Evolutionary conservation across 495 filamentous ascomycete species (phyloP), one percentile per base, ranked within the genome.

Genomic region (Aspergillus asperescens): DNA sequence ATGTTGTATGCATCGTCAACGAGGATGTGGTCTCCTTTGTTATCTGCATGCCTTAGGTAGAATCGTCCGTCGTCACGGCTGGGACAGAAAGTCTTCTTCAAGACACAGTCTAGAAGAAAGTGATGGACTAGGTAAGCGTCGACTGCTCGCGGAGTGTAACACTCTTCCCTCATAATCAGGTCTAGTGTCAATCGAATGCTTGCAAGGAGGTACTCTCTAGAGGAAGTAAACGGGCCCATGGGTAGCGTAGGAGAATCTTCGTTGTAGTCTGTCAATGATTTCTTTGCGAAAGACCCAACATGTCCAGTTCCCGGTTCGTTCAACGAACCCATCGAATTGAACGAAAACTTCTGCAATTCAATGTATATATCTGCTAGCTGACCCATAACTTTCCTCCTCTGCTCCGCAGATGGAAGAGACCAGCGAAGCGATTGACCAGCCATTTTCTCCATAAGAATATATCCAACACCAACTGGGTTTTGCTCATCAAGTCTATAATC

Each of bases 1-100:
- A 78, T 75, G 34, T 74, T 67, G 40, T 56, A 73, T 0, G 69
- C 56, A 13, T 69, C 59, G 47, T 78, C 68, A 20, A 77, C 60
- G 3, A 80, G 60, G 28, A 77, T 63, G 40, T 74, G 72, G 44
- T 74, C 71, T 1, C 72, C 73, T 51, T 74, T 75, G 43, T 77
- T 67, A 58, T 75, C 72, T 23, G 57, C 54, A 54, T 77, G 67
- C 44, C 66, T 68, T 6, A 78, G 59, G 46, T 69, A 78, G 54
- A 72, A 77, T 29, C 52, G 57, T 12, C 47, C 62, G 23, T 66
- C 64, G 19, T 67, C 59, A 25, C 58, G 50, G 24, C 37, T 20
- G 42, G 52, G 47, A 9, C 25, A 31, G 8, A 44, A 46, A 19
- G 50, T 53, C 10, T 54, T 31, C 23, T 57, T 35, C 1, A 40